Base-by-base conservation (phyloP, 768 basidiomycete genomes). In the Collybia nuda region DNA sequence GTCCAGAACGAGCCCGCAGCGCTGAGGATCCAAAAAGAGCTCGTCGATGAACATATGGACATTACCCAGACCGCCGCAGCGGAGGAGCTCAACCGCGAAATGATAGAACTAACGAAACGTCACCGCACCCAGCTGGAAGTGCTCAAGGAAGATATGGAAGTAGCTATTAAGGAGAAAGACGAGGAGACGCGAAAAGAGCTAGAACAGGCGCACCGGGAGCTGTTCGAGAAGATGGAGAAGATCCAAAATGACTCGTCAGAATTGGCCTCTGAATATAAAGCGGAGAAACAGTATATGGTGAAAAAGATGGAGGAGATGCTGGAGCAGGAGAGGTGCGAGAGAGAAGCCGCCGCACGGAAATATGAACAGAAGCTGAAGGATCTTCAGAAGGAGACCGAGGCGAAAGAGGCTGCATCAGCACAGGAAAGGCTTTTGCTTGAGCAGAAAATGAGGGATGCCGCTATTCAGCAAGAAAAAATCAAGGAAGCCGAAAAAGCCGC, bases 1-100 rank as follows among this genome's bases (percentile, higher is more conserved):
- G 24, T 55, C 39, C 42, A 23, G 5, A 55, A 50, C 18, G 8
- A 44, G 3, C 56, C 58, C n/a, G 12, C 36, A 22, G 17, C 53
- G 9, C 51, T 61, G 1, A 28, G 15, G 9, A 54, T 61, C n/a
- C 58, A 61, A 42, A n/a, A 36, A 1, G 58, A 61, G 49, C 21
- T 61, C 12, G 57, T 61, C 14, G 58, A 61, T 24, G 21, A 55
- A 21, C 9, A 46, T 1, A 51, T 39, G 38, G 57, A 63, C 36
- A 60, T 77, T 7, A 57, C 62, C 4, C 59, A 73, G 29, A 76
- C 77, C 3, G 59, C 60, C 18, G 76, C 76, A 9, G 56, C 41
- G 5, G 11, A 36, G 17, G 53, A 47, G 19, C 43, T 60, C 17
- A 46, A 32, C 23, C 35, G 22, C n/a, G 55, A 52, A 42, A 15